Percentiles rank a stretch among this genome's conserved stretches.
Evolutionary conservation across 2,329 filamentous ascomycete genomes (phyloP).

Genomic region (Aaosphaeria pasadenensis): DNA sequence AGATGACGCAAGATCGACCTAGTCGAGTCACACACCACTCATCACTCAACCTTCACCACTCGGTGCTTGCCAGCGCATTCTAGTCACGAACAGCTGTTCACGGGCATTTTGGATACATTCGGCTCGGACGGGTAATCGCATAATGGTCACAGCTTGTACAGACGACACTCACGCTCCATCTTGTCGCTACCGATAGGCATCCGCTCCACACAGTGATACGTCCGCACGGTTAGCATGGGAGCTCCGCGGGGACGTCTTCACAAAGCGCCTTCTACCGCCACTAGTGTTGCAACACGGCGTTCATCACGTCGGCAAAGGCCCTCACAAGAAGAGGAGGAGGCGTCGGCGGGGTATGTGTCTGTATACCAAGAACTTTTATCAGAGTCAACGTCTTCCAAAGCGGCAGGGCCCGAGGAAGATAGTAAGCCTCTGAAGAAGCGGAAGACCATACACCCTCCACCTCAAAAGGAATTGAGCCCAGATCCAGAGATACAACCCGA

Average conservation of each 20-base stretch:
- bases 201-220: no score
- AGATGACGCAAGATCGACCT: no score
- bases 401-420: slow-evolving; percentile 24
- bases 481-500: background rate
- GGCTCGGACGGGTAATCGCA: no score
- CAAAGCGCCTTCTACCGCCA: slow-evolving; percentile 11
- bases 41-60: no score
- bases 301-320: slow-evolving; percentile 20
- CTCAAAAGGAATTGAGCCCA: background rate
- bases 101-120: no score
- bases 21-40: no score
- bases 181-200: no score
- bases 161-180: no score
- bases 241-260: slow-evolving; percentile 19
- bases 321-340: slow-evolving; percentile 11
- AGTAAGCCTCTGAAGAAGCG: slow-evolving; percentile 39
- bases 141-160: no score
- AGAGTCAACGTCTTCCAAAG: slow-evolving; percentile 36
- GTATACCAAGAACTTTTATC: slow-evolving; percentile 47
- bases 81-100: no score
- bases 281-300: slow-evolving; percentile 12
- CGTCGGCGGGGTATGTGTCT: slow-evolving; percentile 26
- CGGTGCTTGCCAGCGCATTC: no score
- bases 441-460: slow-evolving; percentile 16
- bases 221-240: slow-evolving; percentile 17